A percentile compares a stretch with the other conserved stretches of the same genome.
Conservation (phyloP, 306 rosid genomes). For the Cicer cuneatum region DNA sequence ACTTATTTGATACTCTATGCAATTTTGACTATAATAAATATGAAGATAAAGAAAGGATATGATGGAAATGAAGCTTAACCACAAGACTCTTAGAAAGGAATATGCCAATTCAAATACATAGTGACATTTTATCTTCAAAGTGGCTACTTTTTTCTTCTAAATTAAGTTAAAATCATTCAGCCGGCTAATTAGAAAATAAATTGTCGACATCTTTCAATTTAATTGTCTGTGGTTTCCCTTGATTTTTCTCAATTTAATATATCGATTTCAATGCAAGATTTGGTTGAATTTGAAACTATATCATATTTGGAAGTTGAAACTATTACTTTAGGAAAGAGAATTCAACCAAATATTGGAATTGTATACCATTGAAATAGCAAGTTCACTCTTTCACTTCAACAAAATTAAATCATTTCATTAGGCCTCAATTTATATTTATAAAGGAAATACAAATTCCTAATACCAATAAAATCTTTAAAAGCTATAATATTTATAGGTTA, state of each 20-base stretch:
- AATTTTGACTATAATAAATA: neutral
- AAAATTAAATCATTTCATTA: too few relatives aligned
- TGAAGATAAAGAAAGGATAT: conserved; percentile 52
- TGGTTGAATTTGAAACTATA: neutral
- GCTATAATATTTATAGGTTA: too few relatives aligned
- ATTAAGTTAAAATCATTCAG: conserved; percentile 17
- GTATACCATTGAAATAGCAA: too few relatives aligned
- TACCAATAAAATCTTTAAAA: too few relatives aligned
- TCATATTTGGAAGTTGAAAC: too few relatives aligned
- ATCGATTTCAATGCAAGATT: neutral
- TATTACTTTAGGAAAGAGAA: too few relatives aligned
- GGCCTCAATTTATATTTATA: too few relatives aligned
- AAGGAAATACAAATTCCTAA: too few relatives aligned
- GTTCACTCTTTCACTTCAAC: too few relatives aligned
- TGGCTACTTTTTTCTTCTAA: conserved; percentile 12
- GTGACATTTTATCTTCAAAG: conserved; percentile 18
- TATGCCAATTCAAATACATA: conserved; percentile 5
- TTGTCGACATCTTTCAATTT: neutral
- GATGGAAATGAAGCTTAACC: conserved; percentile 54
- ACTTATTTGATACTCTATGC: neutral
- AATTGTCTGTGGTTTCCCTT: neutral
- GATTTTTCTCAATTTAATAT: neutral
- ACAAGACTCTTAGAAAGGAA: conserved; percentile 44
- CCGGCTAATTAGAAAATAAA: neutral
- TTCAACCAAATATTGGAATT: too few relatives aligned